Percentiles rank a stretch among this genome's conserved stretches.
phyloP scores from a whole-genome alignment of 371 early-diverging fungal species.

The Mortierella sp. region DNA sequence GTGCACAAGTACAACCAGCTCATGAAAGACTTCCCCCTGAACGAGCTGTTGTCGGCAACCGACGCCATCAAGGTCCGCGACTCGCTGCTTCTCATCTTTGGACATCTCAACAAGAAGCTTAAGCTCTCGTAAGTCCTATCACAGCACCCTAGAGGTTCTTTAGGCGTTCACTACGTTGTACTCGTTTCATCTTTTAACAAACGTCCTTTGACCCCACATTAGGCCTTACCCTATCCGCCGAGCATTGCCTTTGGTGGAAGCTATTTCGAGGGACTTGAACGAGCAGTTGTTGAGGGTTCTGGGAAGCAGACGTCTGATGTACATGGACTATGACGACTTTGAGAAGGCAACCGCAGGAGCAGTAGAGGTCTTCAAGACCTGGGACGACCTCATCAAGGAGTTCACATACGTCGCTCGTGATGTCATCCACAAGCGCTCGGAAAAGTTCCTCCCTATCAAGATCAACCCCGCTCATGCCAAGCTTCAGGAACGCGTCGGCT shows the following conservation, averaged over 20 bases:
- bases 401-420: conserved; percentile 97
- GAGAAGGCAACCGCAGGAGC: conserved; percentile 86
- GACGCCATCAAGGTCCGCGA: conserved; percentile 89
- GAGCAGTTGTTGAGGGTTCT: conserved; percentile 93
- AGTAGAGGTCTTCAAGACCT: conserved; percentile 90
- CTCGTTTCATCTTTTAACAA: neutral
- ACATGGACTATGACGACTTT: conserved; percentile 90
- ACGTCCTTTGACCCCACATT: neutral
- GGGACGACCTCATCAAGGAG: conserved; percentile 97
- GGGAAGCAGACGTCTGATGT: conserved; percentile 92
- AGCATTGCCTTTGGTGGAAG: conserved; percentile 94
- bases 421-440: conserved; percentile 90
- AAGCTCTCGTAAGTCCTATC: conserved; percentile 79
- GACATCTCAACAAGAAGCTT: conserved; percentile 97
- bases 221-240: conserved; percentile 96
- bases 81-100: conserved; percentile 89
- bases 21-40: conserved; percentile 98
- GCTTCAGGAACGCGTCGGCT: conserved; percentile 93
- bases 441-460: conserved; percentile 96
- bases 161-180: neutral
- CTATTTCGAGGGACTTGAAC: conserved; percentile 95
- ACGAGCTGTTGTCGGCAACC: conserved; percentile 95
- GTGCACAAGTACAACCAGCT: conserved; percentile 97
- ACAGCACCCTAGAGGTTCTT: neutral
- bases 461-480: conserved; percentile 92